Percentiles rank a stretch among this genome's conserved stretches.
phyloP scores from a whole-genome alignment of 2,329 filamentous ascomycete species.

The Talaromyces sp. region DNA sequence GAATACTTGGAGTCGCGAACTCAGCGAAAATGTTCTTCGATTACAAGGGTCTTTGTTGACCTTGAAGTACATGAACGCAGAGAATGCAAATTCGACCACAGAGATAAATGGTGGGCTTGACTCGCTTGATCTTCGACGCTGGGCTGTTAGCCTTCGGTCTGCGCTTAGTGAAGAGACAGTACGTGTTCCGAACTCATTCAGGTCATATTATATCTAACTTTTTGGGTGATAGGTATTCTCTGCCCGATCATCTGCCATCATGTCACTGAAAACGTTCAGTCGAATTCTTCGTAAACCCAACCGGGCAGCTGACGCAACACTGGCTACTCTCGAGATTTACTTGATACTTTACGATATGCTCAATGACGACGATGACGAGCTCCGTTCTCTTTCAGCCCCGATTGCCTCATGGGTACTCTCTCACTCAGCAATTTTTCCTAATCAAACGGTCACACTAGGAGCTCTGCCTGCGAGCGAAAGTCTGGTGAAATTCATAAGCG shows the following conservation, averaged over 20 bases:
- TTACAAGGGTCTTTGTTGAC: slow-evolving; percentile 39
- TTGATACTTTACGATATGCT: slow-evolving; percentile 70
- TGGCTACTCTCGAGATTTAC: slow-evolving; percentile 53
- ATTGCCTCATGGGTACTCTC: slow-evolving; percentile 38
- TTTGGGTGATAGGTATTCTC: slow-evolving; percentile 36
- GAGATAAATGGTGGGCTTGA: slow-evolving; percentile 14
- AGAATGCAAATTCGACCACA: slow-evolving; percentile 18
- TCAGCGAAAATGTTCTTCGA: slow-evolving; percentile 35
- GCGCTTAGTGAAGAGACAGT: slow-evolving; percentile 44
- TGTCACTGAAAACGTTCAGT: slow-evolving; percentile 34
- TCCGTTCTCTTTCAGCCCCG: slow-evolving; percentile 62
- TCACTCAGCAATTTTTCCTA: slow-evolving; percentile 30
- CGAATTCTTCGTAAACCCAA: slow-evolving; percentile 41
- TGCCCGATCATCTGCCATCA: slow-evolving; percentile 36
- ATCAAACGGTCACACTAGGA: slow-evolving; percentile 37
- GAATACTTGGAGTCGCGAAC: slow-evolving; percentile 35
- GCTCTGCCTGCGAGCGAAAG: slow-evolving; percentile 49
- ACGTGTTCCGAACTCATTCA: slow-evolving; percentile 18
- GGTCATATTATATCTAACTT: background rate
- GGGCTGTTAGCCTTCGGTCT: slow-evolving; percentile 35
- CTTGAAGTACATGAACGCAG: slow-evolving; percentile 21
- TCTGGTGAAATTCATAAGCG: slow-evolving; percentile 35
- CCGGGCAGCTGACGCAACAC: slow-evolving; percentile 24
- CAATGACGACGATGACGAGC: slow-evolving; percentile 88
- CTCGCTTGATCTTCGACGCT: slow-evolving; percentile 28